Base-by-base conservation (phyloP, 225 moss, liverwort and hornwort species). In the Asterella californica region DNA sequence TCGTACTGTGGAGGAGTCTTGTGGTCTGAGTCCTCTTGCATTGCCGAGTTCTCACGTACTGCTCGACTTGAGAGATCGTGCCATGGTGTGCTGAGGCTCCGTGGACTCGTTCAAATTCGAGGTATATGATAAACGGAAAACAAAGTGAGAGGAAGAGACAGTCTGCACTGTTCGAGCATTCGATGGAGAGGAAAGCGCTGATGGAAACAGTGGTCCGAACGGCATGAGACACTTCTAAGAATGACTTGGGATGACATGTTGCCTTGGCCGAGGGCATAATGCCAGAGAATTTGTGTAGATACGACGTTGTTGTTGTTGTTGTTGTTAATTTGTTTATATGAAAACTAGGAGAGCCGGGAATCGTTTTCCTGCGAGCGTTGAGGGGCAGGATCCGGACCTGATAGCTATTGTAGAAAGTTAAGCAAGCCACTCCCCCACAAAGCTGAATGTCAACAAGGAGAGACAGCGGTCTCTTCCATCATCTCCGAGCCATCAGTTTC, bases 251-350 rank as follows among this genome's bases (percentile, higher is more conserved):
- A 46, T 32, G 45, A 27, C 15, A 19, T 48, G 32, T 46, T 5
- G 22, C 6, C 47, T n/a, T n/a, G n/a, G n/a, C 0, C 50, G 15
- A 25, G 73, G 32, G 49, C 73, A 73, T 50, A 27, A 73, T 48
- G 72, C 15, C 29, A 73, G 73, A 52, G 73, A 73, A n/a, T 52
- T 32, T 52, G 50, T 73, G 73, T 52, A 11, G 73, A 73, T 33
- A 52, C 27, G 64, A n/a, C n/a, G 9, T 64, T 7, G 34, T 66
- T 34, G 64, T 29, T 29, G 33, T 66, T 6, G 32, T 17, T 33
- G 34, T 32, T 33, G 14, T 34, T 34, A 52, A 30, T 15, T 25
- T 29, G 29, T 30, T 25, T 17, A 52, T 19, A 70, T 32, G 38
- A n/a, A 47, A 52, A 18, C 10, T 24, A 5, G 73, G 14, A 9